Conservation (phyloP, 768 basidiomycete species). For the Amanita thiersii region DNA sequence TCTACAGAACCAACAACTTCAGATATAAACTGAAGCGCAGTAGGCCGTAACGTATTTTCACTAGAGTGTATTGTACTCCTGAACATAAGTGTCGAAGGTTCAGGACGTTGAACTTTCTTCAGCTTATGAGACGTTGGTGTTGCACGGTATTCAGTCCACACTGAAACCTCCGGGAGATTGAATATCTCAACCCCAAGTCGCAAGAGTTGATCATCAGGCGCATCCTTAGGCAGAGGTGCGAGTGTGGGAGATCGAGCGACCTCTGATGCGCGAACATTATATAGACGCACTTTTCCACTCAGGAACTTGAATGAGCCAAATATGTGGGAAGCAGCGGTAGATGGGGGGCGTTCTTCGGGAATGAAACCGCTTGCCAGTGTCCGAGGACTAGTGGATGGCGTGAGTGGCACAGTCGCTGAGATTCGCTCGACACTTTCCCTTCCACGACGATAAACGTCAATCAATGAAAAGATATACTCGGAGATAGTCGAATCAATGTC, state of each 20-base stretch:
- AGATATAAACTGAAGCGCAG: constrained; percentile 77
- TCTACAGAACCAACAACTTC: constrained; percentile 69
- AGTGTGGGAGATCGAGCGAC: constrained; percentile 26
- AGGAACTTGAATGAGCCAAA: constrained; percentile 66
- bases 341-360: constrained; percentile 23
- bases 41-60: constrained; percentile 76
- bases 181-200: constrained; percentile 54
- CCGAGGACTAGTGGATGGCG: constrained; percentile 21
- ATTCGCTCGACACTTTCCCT: constrained; percentile 69
- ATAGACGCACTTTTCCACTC: constrained; percentile 78
- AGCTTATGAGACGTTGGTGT: constrained; percentile 36
- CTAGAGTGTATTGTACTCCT: constrained; percentile 88
- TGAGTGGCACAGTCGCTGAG: constrained; percentile 44
- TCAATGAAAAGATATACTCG: constrained; percentile 69
- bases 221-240: constrained; percentile 25
- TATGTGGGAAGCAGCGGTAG: constrained; percentile 49
- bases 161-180: constrained; percentile 68
- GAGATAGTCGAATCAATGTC: constrained; percentile 80
- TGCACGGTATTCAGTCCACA: constrained; percentile 78
- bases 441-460: constrained; percentile 80
- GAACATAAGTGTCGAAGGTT: constrained; percentile 65
- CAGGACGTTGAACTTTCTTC: constrained; percentile 20
- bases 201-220: constrained; percentile 45
- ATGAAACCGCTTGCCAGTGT: constrained; percentile 12
- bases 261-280: constrained; percentile 39